These are phyloP conservation scores for Truncatella angustata DNA, from an alignment of 2,329 filamentous ascomycete species.

Conservation along the genomic window DNA sequence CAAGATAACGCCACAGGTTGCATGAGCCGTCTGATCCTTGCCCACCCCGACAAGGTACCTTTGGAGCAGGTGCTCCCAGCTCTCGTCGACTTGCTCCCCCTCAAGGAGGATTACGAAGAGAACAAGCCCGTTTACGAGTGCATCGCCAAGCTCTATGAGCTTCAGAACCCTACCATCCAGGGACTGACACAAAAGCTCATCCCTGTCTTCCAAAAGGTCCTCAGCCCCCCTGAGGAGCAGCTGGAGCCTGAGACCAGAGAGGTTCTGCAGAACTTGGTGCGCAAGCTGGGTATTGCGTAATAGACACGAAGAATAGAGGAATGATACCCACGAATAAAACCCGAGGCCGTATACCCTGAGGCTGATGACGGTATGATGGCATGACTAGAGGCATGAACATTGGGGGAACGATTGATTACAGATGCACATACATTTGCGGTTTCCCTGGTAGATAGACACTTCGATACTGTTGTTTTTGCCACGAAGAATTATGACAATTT, in stretches of 20 bases:
- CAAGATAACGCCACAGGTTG: constrained; percentile 94
- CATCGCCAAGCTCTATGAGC: constrained; percentile 80
- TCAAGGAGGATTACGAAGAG: constrained; percentile 94
- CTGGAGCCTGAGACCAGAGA: constrained; percentile 69
- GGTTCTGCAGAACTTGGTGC: constrained; percentile 63
- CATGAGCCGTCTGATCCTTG: constrained; percentile 86
- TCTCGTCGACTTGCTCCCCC: constrained; percentile 74
- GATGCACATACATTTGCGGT: constrained; percentile 21
- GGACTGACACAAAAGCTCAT: constrained; percentile 68
- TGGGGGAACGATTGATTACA: not conserved
- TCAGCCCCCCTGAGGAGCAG: constrained; percentile 71
- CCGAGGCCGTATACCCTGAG: constrained; percentile 6
- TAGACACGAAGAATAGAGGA: not conserved
- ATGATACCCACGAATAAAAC: constrained; percentile 18
- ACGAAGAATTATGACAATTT: not conserved
- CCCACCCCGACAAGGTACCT: constrained; percentile 80
- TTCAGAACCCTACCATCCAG: constrained; percentile 67
- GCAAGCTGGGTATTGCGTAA: constrained; percentile 18
- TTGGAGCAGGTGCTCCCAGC: constrained; percentile 79
- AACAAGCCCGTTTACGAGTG: constrained; percentile 92
- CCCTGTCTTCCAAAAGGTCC: constrained; percentile 70
- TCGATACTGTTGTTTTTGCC: constrained; percentile 6
- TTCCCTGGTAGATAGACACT: constrained; percentile 25
- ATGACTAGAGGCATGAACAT: constrained; percentile 6
- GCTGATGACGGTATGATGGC: constrained; percentile 10